Conservation (phyloP, 2,329 filamentous ascomycete genomes). For the Curvularia spicifera region DNA sequence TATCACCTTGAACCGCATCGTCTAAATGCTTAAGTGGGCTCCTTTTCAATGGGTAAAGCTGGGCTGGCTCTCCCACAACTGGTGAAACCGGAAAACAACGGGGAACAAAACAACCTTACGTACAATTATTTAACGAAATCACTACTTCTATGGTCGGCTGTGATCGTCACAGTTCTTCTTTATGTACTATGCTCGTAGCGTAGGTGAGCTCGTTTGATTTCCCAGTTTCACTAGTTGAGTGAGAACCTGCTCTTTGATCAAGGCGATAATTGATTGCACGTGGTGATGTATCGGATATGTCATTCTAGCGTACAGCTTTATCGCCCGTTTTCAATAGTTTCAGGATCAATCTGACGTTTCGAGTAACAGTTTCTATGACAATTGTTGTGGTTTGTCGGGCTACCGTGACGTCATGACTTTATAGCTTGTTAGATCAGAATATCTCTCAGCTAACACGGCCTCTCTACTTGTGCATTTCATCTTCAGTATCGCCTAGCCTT, state of each 20-base stretch:
- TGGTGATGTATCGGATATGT: not conserved
- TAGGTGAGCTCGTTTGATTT: no score
- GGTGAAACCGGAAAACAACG: no score
- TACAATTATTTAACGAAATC: no score
- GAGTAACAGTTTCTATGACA: not conserved
- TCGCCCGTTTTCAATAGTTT: not conserved
- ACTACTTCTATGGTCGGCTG: no score
- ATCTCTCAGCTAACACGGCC: not conserved
- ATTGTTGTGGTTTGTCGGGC: not conserved
- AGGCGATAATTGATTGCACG: not conserved
- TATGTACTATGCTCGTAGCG: no score
- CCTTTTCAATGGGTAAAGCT: no score
- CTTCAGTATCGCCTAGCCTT: not conserved
- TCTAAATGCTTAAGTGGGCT: not conserved
- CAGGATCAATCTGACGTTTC: not conserved
- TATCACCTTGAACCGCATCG: no score
- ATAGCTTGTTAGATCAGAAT: not conserved
- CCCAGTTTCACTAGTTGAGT: no score
- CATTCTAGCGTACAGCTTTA: not conserved
- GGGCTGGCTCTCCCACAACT: not conserved
- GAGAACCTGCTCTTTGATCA: not conserved
- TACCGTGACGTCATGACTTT: slow-evolving; percentile 15
- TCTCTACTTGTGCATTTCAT: not conserved
- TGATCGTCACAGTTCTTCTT: no score
- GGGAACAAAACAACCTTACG: no score